phyloP scores from a whole-genome alignment of 2,329 filamentous ascomycete genomes.

The Hortaea werneckii region DNA sequence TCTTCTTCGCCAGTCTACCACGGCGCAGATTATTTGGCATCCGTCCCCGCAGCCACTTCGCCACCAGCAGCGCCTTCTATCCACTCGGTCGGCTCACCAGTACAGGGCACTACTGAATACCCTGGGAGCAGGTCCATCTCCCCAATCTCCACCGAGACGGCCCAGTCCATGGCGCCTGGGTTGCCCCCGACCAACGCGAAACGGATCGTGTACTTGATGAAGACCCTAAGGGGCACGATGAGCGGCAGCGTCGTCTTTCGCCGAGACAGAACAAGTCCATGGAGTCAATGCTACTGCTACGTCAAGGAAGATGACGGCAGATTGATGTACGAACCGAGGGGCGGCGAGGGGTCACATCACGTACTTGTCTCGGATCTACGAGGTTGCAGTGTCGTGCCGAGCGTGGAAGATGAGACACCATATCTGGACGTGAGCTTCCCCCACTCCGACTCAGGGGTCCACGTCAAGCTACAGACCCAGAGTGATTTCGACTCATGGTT shows the following conservation, averaged over 20 bases:
- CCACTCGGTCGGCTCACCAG: conserved; percentile 17
- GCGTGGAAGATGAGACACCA: conserved; percentile 39
- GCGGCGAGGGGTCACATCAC: conserved; percentile 53
- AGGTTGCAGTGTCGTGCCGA: conserved; percentile 56
- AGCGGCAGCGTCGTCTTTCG: conserved; percentile 67
- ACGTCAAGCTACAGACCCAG: conserved; percentile 53
- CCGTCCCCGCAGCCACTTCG: conserved; percentile 19
- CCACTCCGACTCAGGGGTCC: conserved; percentile 48
- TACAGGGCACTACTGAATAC: conserved; percentile 13
- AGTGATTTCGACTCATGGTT: conserved; percentile 71
- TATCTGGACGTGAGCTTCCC: conserved; percentile 44
- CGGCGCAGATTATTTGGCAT: conserved; percentile 24
- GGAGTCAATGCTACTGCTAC: conserved; percentile 63
- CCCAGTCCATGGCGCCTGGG: conserved; percentile 17
- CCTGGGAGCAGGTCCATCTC: conserved; percentile 19
- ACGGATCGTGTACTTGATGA: conserved; percentile 66
- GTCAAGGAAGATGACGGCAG: conserved; percentile 68
- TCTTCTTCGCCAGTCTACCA: conserved; percentile 45
- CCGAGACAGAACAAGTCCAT: conserved; percentile 49
- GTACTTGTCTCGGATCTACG: conserved; percentile 63
- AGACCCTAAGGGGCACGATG: conserved; percentile 67
- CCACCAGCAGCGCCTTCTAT: conserved; percentile 21
- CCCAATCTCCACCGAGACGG: conserved; percentile 19
- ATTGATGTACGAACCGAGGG: conserved; percentile 64
- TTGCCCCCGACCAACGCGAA: conserved; percentile 49